phyloP scores from a whole-genome alignment of 306 rosid genomes.

The Prunus campanulata region DNA sequence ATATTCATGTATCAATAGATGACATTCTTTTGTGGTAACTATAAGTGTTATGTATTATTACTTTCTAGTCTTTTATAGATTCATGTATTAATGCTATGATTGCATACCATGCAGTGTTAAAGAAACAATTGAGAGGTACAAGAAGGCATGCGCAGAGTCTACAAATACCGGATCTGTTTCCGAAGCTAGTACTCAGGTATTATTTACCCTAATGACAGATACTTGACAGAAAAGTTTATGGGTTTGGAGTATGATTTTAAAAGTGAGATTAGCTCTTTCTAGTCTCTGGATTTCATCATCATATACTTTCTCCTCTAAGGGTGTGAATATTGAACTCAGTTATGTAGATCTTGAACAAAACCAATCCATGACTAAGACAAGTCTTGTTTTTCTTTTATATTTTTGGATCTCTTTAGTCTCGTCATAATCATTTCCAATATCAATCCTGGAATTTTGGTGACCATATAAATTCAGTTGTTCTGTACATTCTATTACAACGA shows the following conservation, averaged over 20 bases:
- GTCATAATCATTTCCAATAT: neutral
- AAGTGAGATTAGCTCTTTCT: neutral
- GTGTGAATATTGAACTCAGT: neutral
- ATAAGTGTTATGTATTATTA: neutral
- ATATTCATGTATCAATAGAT: neutral
- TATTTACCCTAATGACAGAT: neutral
- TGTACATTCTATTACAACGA: neutral
- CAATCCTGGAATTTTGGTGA: neutral
- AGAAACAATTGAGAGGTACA: conserved; percentile 86
- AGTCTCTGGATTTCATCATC: neutral
- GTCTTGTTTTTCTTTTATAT: neutral
- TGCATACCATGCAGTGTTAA: conserved; percentile 56
- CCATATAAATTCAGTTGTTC: neutral
- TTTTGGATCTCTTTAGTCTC: neutral
- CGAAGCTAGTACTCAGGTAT: conserved; percentile 88
- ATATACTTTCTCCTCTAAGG: neutral
- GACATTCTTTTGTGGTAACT: neutral
- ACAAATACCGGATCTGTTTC: conserved; percentile 67
- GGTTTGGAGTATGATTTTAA: neutral
- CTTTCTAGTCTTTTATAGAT: neutral
- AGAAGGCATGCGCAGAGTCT: conserved; percentile 75
- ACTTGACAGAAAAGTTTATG: neutral
- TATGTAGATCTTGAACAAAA: neutral
- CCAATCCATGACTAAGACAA: neutral
- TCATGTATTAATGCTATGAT: neutral